These are phyloP conservation scores for Botryotinia calthae DNA, from an alignment of 2,329 filamentous ascomycete species.

Conservation along the genomic window DNA sequence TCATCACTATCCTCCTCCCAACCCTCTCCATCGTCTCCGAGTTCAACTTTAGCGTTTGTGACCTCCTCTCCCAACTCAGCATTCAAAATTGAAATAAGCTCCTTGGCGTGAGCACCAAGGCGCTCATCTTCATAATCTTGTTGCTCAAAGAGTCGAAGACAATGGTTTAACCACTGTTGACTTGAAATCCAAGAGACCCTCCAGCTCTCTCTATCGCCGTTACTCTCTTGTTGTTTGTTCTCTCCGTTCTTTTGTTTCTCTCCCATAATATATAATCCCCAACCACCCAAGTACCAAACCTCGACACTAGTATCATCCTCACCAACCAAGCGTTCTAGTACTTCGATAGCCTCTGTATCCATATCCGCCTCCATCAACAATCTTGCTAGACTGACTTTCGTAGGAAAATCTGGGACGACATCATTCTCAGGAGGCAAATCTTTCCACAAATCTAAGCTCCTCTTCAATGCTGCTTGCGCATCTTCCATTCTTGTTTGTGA, in stretches of 20 bases:
- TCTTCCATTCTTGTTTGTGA: slow-evolving; percentile 80
- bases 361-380: slow-evolving; percentile 87
- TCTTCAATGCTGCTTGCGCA: slow-evolving; percentile 71
- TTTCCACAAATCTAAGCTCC: slow-evolving; percentile 82
- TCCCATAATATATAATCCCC: slow-evolving; percentile 80
- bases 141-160: slow-evolving; percentile 72
- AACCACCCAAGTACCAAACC: slow-evolving; percentile 94
- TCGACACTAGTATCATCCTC: slow-evolving; percentile 96
- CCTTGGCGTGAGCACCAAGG: slow-evolving; percentile 70
- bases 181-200: slow-evolving; percentile 66
- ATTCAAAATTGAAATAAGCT: slow-evolving; percentile 64
- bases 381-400: slow-evolving; percentile 77
- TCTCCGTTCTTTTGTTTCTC: slow-evolving; percentile 57
- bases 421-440: slow-evolving; percentile 70
- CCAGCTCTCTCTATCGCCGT: slow-evolving; percentile 44
- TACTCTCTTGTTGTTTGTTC: slow-evolving; percentile 34
- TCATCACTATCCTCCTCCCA: slow-evolving; percentile 51
- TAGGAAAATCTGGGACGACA: slow-evolving; percentile 78
- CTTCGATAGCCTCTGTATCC: slow-evolving; percentile 79
- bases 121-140: slow-evolving; percentile 85
- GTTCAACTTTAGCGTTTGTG: slow-evolving; percentile 54
- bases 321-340: slow-evolving; percentile 76
- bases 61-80: slow-evolving; percentile 63
- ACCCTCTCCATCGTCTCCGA: slow-evolving; percentile 47
- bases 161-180: slow-evolving; percentile 78